Evolutionary conservation across 2,329 filamentous ascomycete species (phyloP).

Genomic region (Geosmithia putterillii): DNA sequence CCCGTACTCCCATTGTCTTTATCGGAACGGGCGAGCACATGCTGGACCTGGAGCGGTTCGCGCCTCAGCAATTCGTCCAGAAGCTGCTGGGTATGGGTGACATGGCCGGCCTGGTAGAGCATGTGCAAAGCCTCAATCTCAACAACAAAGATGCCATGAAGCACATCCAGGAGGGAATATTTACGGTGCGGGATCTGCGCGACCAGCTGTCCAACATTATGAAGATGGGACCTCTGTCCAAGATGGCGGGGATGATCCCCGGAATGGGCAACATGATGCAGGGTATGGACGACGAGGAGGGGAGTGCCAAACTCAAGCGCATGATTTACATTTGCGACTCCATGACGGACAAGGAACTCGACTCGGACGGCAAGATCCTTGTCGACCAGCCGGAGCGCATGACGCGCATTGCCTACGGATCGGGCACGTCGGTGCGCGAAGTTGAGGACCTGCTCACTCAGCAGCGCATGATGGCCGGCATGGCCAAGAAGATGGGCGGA

Average conservation of each 20-base stretch:
- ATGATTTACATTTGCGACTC: slow-evolving; percentile 99
- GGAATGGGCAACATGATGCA: slow-evolving; percentile 89
- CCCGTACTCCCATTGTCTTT: slow-evolving; percentile 93
- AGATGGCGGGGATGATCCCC: slow-evolving; percentile 98
- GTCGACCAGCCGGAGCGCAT: slow-evolving; percentile 86
- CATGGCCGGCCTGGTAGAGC: slow-evolving; percentile 87
- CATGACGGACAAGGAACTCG: slow-evolving; percentile 93
- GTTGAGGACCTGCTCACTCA: slow-evolving; percentile 96
- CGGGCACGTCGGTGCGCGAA: slow-evolving; percentile 80
- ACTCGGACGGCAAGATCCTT: slow-evolving; percentile 90
- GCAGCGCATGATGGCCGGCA: slow-evolving; percentile 96
- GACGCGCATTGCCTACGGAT: slow-evolving; percentile 81
- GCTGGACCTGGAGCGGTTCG: slow-evolving; percentile 86
- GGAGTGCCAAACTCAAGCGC: slow-evolving; percentile 81
- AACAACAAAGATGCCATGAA: slow-evolving; percentile 99
- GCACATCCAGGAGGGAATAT: slow-evolving; percentile 93
- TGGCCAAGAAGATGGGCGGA: slow-evolving; percentile 98
- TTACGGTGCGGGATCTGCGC: slow-evolving; percentile 84
- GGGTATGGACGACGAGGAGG: slow-evolving; percentile 94
- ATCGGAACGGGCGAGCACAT: slow-evolving; percentile 97
- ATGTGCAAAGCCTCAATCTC: slow-evolving; percentile 88
- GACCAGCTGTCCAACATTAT: slow-evolving; percentile 97
- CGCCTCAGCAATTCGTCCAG: slow-evolving; percentile 83
- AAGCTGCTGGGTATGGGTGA: slow-evolving; percentile 97
- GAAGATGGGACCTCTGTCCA: slow-evolving; percentile 97